Conservation (phyloP, 2,329 filamentous ascomycete genomes). For the Lasiodiplodia sp. region DNA sequence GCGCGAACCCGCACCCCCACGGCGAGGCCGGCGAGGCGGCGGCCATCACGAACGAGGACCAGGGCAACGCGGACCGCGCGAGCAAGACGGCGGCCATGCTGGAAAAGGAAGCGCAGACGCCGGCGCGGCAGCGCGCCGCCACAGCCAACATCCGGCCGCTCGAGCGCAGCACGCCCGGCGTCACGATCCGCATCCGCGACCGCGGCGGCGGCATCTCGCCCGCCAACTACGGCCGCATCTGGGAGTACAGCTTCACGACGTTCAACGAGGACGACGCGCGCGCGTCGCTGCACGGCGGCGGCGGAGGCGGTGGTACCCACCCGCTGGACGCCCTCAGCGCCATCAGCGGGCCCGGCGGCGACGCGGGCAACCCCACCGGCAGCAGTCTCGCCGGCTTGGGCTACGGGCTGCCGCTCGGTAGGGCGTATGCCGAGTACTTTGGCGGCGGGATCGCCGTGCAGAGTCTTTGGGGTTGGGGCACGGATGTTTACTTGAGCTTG, state of each 20-base stretch:
- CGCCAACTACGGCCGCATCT: conserved; percentile 84
- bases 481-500: conserved; percentile 70
- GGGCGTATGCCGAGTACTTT: conserved; percentile 98
- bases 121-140: conserved; percentile 32
- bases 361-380: conserved; percentile 7
- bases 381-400: conserved; percentile 77
- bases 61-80: conserved; percentile 46
- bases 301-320: conserved; percentile 59
- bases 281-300: conserved; percentile 49
- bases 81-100: conserved; percentile 28
- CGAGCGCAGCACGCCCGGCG: conserved; percentile 70
- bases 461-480: conserved; percentile 92
- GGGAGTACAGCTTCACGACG: conserved; percentile 97
- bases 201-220: conserved; percentile 92
- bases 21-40: conserved; percentile 38
- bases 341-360: conserved; percentile 56
- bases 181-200: conserved; percentile 94
- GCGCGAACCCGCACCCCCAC: conserved; percentile 41
- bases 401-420: conserved; percentile 87
- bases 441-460: conserved; percentile 95
- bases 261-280: conserved; percentile 73
- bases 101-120: conserved; percentile 1
- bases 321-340: conserved; percentile 74
- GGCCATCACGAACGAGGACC: conserved; percentile 43
- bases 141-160: conserved; percentile 52